Evolutionary conservation across 352 stramenopile genomes (phyloP), one percentile per base, ranked within the genome.

Genomic region (Globisporangium uncinulatum): DNA sequence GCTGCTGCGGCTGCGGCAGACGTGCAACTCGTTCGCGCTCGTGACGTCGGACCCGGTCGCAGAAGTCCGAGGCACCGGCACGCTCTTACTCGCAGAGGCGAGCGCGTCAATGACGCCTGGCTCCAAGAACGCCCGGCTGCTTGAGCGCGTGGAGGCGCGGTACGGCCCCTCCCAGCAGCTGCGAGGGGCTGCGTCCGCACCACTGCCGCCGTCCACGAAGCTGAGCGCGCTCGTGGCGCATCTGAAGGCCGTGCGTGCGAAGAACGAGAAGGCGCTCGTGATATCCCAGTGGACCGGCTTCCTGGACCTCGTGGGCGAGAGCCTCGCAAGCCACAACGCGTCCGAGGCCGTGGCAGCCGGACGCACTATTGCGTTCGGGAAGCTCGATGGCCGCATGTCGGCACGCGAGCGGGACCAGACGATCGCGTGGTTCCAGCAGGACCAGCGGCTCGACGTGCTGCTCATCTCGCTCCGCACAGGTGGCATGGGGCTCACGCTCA

Each of bases 401-500:
- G 60, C 71, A n/a, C 72, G 71, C 32, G 70, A 91, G 52, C 79
- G 83, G 7, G 74, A 89, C 39, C 69, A 82, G 53, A 76, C 76
- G 6, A 70, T 92, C 45, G 66, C 82, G 31, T 71, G 65, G 45
- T 87, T 88, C 51, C 74, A 87, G 51, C 62, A 74, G 37, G 72
- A 86, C 29, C 64, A 76, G 42, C 48, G 70, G n/a, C 60, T 87
- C 10, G 70, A 91, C 36, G 74, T 97, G 31, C 73, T 98, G 59
- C 62, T 98, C 14, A 74, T 98, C 39, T 95, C 84, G 8, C 56
- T 97, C 37, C 86, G 87, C 43, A 92, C 84, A 1, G 93, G 93
- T 42, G 89, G 88, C 6, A 76, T 95, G 19, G 93, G 92, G 13
- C 81, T 98, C 50, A 98, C 98, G 57, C 76, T 98, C 41, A 98